phyloP scores from a whole-genome alignment of 2,329 filamentous ascomycete species.

The Plectosphaerella cucumerina region DNA sequence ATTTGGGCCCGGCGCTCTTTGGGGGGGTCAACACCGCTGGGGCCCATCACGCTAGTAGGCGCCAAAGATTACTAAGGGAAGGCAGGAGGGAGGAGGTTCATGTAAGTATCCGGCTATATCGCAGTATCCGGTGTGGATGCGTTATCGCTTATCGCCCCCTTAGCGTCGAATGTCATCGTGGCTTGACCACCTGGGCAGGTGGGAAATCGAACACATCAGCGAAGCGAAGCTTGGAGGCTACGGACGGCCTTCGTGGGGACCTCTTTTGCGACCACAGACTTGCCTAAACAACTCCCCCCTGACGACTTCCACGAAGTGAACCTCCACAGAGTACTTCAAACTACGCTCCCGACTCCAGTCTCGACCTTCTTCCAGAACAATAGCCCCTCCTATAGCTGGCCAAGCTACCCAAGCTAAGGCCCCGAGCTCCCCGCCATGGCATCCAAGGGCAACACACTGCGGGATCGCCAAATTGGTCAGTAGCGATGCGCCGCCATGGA shows the following conservation, averaged over 20 bases:
- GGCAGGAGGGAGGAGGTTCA: not conserved
- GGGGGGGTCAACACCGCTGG: not conserved
- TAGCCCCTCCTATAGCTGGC: slow-evolving; percentile 3
- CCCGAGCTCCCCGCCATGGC: slow-evolving; percentile 31
- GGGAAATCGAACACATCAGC: not conserved
- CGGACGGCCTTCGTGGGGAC: not conserved
- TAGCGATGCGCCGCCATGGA: not conserved
- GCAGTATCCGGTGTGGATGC: not conserved
- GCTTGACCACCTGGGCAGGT: not conserved
- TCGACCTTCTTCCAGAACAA: not conserved
- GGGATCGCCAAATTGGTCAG: slow-evolving; percentile 48
- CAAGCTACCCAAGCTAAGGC: not conserved
- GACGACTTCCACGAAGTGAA: too few species aligned
- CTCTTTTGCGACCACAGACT: too few species aligned
- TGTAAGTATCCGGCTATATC: not conserved
- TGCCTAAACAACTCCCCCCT: too few species aligned
- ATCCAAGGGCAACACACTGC: slow-evolving; percentile 39
- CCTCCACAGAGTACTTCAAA: too few species aligned
- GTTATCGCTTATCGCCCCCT: not conserved
- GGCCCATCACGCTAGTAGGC: not conserved
- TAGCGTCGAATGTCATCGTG: not conserved
- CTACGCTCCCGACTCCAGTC: too few species aligned
- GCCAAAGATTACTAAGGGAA: not conserved
- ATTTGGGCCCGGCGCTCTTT: not conserved
- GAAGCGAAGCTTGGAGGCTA: not conserved